Base-by-base conservation (phyloP, 1,139 yeast species). In the Lodderomyces metapsilosis region DNA sequence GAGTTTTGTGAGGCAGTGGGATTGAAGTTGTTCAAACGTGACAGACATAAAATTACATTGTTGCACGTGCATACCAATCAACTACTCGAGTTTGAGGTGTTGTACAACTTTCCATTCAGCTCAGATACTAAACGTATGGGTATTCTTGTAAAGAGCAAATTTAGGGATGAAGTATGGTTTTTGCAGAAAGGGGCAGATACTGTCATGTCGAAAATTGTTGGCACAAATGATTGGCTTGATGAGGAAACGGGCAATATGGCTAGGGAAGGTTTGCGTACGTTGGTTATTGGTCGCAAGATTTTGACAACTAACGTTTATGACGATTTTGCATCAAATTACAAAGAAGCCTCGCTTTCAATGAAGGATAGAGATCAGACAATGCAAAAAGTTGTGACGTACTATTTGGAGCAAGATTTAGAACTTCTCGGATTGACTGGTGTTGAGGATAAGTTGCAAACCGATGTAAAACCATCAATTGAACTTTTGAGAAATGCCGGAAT, bases 201-300 rank as follows among this genome's bases (percentile, higher is more conserved):
- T 0, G 97, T 91, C 9, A 92, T 94, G 97, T 64, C 79, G n/a
- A 72, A 70, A 28, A 88, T 92, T 47, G 98, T 94, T 9, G 82
- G 78, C 51, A 75, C 77, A 33, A 91, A 84, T 58, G 98, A 92
- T 59, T 94, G 99, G 99, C 67, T 94, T 15, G 98, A 94, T 44
- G 99, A 94, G 64, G 99, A 94, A 63, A 88, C 96, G 0, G 84
- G 91, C 16, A 94, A 94, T 56, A 89, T 94, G 97, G 98, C 98
- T 1, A 80, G 98, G 49, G 99, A 94, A 65, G 99, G 99, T 9
- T 72, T 94, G 48, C 79, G 99, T 58, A 94, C 99, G 0, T 74
- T 94, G 53, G 98, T 94, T 1, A 80, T 94, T 52, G 98, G 92
- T 17, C 75, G 95, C 43, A 89, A 88, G 62, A 80, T 74, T 52